These are phyloP conservation scores for Hyparrhenia diplandra DNA, from an alignment of 176 grass and related monocot genomes.

Conservation along the genomic window DNA sequence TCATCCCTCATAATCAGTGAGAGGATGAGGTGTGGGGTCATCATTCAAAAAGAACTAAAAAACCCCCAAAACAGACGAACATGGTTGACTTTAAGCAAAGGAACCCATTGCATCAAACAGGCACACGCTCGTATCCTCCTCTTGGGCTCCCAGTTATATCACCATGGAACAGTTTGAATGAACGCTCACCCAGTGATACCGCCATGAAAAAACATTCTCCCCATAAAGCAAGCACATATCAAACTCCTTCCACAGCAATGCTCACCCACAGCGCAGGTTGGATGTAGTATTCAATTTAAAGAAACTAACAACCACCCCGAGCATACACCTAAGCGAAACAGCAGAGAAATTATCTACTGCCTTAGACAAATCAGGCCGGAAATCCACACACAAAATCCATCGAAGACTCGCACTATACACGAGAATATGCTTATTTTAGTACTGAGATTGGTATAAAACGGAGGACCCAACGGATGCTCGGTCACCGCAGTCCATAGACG, in stretches of 20 bases:
- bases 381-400: not conserved
- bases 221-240: not conserved
- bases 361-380: not conserved
- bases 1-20: not conserved
- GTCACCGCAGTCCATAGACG: not conserved
- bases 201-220: not conserved
- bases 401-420: not conserved
- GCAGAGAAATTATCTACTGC: not conserved
- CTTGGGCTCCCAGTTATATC: not conserved
- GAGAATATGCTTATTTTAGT: not conserved
- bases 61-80: not conserved
- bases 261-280: not conserved
- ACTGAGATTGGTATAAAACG: not conserved
- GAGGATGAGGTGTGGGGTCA: not conserved
- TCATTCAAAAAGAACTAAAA: not conserved
- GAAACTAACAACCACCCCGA: not conserved
- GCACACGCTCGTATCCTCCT: not conserved
- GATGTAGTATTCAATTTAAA: not conserved
- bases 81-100: not conserved
- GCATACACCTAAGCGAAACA: not conserved
- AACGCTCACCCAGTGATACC: not conserved
- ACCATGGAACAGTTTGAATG: not conserved
- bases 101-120: not conserved
- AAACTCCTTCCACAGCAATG: not conserved
- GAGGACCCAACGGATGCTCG: not conserved